These are phyloP conservation scores for Neoascochyta sp. DNA, from an alignment of 2,329 filamentous ascomycete genomes.

Conservation along the genomic window DNA sequence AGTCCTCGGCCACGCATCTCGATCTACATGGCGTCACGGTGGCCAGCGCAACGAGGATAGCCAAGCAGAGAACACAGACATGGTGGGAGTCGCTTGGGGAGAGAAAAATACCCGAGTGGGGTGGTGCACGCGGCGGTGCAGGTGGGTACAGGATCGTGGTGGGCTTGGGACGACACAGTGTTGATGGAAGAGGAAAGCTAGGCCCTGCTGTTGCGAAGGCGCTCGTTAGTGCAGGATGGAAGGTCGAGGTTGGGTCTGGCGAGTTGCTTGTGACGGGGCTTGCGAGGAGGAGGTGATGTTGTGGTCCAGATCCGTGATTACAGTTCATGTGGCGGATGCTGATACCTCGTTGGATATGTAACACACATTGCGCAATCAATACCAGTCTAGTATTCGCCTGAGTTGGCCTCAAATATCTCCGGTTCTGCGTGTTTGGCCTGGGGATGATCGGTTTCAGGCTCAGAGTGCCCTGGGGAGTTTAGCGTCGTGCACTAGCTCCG, in stretches of 20 bases:
- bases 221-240: slow-evolving; percentile 78
- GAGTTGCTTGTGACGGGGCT: slow-evolving; percentile 66
- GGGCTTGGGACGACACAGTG: slow-evolving; percentile 73
- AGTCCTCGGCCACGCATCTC: slow-evolving; percentile 64
- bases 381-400: no score
- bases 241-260: slow-evolving; percentile 67
- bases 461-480: not conserved
- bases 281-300: slow-evolving; percentile 27
- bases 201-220: slow-evolving; percentile 76
- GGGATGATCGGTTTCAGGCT: slow-evolving; percentile 3
- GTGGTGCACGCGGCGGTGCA: slow-evolving; percentile 43
- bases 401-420: no score
- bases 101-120: slow-evolving; percentile 47
- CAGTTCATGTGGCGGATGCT: no score
- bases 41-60: slow-evolving; percentile 75
- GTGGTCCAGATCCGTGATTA: no score
- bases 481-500: slow-evolving; percentile 8
- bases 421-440: no score
- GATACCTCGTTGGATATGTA: no score
- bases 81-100: slow-evolving; percentile 80
- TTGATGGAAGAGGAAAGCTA: slow-evolving; percentile 69
- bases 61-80: slow-evolving; percentile 58
- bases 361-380: no score
- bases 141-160: slow-evolving; percentile 72
- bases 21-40: slow-evolving; percentile 86